A percentile compares a stretch with the other conserved stretches of the same genome.
Evolutionary conservation across 2,329 filamentous ascomycete species (phyloP).

Genomic region (Xylaria multiplex): DNA sequence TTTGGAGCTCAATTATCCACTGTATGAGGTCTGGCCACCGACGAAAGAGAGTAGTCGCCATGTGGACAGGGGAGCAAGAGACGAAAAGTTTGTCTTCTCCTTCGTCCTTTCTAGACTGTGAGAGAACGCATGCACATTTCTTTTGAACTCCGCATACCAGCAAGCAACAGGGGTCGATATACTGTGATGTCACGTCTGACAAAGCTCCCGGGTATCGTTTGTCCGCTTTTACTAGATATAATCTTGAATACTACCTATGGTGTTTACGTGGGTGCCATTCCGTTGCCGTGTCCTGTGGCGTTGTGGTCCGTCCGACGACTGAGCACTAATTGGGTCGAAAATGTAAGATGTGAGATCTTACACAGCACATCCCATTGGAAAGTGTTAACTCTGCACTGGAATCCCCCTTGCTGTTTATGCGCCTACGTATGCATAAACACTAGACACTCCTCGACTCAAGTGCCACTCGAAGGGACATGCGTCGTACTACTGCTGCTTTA

Average conservation of each 20-base stretch:
- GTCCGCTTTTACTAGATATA: conserved; percentile 25
- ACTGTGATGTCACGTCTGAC: conserved; percentile 33
- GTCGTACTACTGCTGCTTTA: conserved; percentile 40
- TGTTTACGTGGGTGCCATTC: conserved; percentile 45
- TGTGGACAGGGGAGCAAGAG: background rate
- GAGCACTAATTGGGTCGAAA: conserved; percentile 41
- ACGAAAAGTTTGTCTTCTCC: background rate
- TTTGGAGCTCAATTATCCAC: conserved; percentile 12
- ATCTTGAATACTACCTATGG: conserved; percentile 26
- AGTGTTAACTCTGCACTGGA: conserved; percentile 37
- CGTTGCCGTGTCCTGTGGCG: conserved; percentile 42
- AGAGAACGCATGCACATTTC: conserved; percentile 2
- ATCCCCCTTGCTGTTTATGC: conserved; percentile 49
- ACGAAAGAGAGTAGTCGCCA: background rate
- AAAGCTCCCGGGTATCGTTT: conserved; percentile 37
- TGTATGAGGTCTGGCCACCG: background rate
- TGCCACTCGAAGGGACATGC: conserved; percentile 39
- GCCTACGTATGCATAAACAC: conserved; percentile 45
- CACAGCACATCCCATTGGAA: conserved; percentile 39
- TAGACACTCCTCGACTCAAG: conserved; percentile 39
- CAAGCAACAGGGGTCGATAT: conserved; percentile 7
- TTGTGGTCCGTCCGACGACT: conserved; percentile 39
- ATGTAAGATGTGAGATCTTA: conserved; percentile 43
- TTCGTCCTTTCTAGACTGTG: background rate
- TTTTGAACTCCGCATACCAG: conserved; percentile 15